Base-by-base conservation (phyloP, 2,329 filamentous ascomycete genomes). In the Colletotrichum destructivum region DNA sequence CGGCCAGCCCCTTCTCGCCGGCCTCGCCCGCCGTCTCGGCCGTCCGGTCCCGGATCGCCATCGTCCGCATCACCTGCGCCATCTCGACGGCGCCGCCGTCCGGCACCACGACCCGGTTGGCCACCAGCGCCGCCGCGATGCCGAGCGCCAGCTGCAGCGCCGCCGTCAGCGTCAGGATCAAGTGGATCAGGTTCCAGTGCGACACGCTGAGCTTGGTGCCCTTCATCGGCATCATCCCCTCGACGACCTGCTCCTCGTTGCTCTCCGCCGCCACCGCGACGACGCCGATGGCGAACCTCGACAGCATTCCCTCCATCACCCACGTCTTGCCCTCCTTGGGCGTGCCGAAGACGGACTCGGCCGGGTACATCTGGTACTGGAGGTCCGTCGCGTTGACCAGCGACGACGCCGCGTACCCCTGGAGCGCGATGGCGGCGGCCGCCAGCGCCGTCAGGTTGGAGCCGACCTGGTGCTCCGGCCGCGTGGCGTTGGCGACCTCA, bases 361-460 rank as follows among this genome's bases (percentile, higher is more conserved):
- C 77, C 0, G 85, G 84, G 62, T 86, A 87, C 12, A 80, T 81
- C 73, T 85, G 83, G 55, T 78, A 81, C 72, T 81, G 79, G 46
- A 76, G 71, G 62, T 71, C 66, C 44, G 76, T 73, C 66, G 73
- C 72, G 69, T 75, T 75, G 62, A 40, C 75, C 13, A 74, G 62
- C 1, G 74, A 78, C 13, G 75, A 72, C 13, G 69, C 73, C 9
- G 72, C 74, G 69, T 83, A 84, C 6, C 83, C 84, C 46, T 83
- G 79, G 6, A 84, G 79, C 0, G 84, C 84, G 18, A 86, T 84
- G 1, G 81, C 79, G 1, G 77, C 74, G 7, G 81, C 77, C 0
- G 82, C 81, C 31, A 82, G 75, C 18, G 73, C 72, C 2, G 80
- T 79, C 65, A 85, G 78, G 23, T 78, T 72, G 54, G 76, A 74